Percentiles rank a stretch among this genome's conserved stretches.
Conservation (phyloP, 148 eudicot genomes). For the Chenopodium quinoa region DNA sequence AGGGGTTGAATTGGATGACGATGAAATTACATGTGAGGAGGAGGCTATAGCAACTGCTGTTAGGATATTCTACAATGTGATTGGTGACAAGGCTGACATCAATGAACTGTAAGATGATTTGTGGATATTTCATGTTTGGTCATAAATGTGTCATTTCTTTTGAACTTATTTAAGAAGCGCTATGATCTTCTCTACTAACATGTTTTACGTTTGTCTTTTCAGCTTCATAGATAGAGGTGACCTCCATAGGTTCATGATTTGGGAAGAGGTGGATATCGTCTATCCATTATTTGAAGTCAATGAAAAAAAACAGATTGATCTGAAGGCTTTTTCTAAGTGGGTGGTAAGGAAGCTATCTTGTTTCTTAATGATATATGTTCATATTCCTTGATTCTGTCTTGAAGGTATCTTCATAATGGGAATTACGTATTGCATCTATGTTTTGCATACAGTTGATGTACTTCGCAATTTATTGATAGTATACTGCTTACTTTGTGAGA, state of each 20-base stretch:
- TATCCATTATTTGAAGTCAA: conserved; percentile 55
- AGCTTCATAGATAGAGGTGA: conserved; percentile 67
- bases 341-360: conserved; percentile 55
- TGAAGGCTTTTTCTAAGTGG: conserved; percentile 61
- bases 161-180: background rate
- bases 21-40: conserved; percentile 73
- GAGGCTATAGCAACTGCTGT: conserved; percentile 82
- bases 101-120: conserved; percentile 24
- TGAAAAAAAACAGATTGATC: conserved; percentile 52
- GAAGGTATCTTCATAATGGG: background rate
- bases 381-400: background rate
- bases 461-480: background rate
- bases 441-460: background rate
- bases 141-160: too few relatives aligned
- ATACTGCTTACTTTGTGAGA: background rate
- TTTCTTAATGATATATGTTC: background rate
- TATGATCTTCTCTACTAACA: background rate
- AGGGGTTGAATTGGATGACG: conserved; percentile 58
- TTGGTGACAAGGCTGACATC: conserved; percentile 13
- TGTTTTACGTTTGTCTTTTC: conserved; percentile 2
- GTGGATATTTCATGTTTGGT: background rate
- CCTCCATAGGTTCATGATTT: conserved; percentile 63
- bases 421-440: background rate
- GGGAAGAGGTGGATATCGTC: conserved; percentile 65
- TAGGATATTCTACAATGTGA: conserved; percentile 62